These are phyloP conservation scores for Collariella sp. DNA, from an alignment of 495 filamentous ascomycete genomes.

Conservation along the genomic window DNA sequence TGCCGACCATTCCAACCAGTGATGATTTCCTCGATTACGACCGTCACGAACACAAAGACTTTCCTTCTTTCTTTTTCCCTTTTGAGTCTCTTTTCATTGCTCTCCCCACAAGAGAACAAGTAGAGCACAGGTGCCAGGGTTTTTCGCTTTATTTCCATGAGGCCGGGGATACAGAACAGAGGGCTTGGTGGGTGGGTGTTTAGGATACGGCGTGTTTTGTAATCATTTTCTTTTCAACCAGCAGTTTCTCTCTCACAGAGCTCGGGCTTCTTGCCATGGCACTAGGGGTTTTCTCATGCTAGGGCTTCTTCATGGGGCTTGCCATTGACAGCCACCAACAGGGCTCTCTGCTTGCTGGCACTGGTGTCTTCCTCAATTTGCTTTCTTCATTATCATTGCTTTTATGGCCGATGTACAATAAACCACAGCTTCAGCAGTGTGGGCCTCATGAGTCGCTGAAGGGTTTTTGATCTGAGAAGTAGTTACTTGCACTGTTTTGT, in stretches of 20 bases:
- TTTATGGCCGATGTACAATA: background rate
- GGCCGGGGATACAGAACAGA: background rate
- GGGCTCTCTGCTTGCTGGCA: background rate
- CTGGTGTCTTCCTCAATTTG: background rate
- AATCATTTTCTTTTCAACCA: background rate
- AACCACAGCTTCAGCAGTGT: background rate
- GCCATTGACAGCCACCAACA: too few relatives aligned
- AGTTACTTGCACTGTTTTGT: background rate
- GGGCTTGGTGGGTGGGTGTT: constrained; percentile 8
- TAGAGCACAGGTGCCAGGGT: background rate
- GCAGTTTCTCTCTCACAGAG: background rate
- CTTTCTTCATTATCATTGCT: background rate
- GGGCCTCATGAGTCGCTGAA: background rate
- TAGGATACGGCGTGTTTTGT: constrained; percentile 17
- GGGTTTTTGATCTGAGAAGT: background rate
- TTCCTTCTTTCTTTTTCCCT: background rate
- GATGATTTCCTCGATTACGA: constrained; percentile 5
- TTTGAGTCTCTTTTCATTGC: background rate
- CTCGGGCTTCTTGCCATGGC: background rate
- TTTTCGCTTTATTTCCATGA: background rate
- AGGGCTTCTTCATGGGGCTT: too few relatives aligned
- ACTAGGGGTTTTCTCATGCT: background rate
- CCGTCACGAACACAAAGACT: constrained; percentile 9
- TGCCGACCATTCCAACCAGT: background rate
- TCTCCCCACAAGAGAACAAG: background rate